Percentiles rank a stretch among this genome's conserved stretches.
Conservation (phyloP, 495 filamentous ascomycete genomes). For the Neurospora sp. region DNA sequence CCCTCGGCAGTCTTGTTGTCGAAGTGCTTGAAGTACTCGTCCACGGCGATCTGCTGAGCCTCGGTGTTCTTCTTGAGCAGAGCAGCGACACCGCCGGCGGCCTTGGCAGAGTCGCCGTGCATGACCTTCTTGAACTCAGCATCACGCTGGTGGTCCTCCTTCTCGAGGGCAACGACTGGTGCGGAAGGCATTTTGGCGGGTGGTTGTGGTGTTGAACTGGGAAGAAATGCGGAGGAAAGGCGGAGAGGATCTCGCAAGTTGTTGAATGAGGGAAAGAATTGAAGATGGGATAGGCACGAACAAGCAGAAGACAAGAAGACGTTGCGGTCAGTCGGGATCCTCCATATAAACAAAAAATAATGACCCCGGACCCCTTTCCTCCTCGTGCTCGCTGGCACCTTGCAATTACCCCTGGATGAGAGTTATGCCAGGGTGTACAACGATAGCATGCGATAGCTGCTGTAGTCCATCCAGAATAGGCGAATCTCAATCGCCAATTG, state of each 20-base stretch:
- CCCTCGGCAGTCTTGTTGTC: conserved; percentile 77
- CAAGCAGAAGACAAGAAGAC: neutral
- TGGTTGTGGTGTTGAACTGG: conserved; percentile 5
- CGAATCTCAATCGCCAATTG: conserved; percentile 3
- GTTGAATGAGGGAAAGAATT: conserved; percentile 2
- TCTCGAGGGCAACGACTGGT: conserved; percentile 54
- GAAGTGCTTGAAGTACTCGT: conserved; percentile 99
- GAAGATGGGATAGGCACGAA: conserved; percentile 1
- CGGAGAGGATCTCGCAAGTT: neutral
- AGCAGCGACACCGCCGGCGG: conserved; percentile 63
- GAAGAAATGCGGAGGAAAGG: neutral
- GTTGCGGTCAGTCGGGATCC: neutral
- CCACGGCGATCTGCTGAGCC: conserved; percentile 80
- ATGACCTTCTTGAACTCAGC: conserved; percentile 85
- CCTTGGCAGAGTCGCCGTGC: conserved; percentile 74
- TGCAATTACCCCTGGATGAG: neutral
- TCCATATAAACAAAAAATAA: neutral
- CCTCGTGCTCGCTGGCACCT: neutral
- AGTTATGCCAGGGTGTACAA: conserved; percentile 2
- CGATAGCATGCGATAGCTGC: conserved; percentile 1
- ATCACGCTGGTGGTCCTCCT: conserved; percentile 81
- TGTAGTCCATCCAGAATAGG: neutral
- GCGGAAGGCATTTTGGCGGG: conserved; percentile 50
- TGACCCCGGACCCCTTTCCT: neutral
- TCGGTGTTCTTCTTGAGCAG: conserved; percentile 75